Base-by-base conservation (phyloP, 148 eudicot genomes). In the Bassia scoparia region DNA sequence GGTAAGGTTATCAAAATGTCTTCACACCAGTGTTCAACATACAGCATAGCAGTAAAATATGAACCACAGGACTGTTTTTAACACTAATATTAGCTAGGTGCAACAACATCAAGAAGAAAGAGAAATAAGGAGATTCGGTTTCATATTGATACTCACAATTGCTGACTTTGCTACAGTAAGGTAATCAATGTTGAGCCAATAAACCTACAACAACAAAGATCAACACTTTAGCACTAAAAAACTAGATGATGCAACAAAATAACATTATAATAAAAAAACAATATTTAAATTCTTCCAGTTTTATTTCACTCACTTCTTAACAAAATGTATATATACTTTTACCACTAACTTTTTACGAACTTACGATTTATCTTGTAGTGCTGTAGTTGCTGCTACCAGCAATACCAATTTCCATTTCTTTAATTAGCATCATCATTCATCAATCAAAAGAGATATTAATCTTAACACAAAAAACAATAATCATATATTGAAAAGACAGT, bases 21-120 rank as follows among this genome's bases (percentile, higher is more conserved):
- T 73, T 92, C 90, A 84, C 97, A 96, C 99, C 99, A 96, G 79
- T 96, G 86, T 81, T 96, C 99, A 83, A 96, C 96, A 71, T 96
- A 96, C 71, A 96, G 83, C 78, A 96, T 85, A 70, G 99, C 91
- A 76, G 99, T 92, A 75, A 96, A 92, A 84, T 88, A 96, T 68
- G 99, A 90, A 35, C 96, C 98, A 76, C 90, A 91, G 37, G 73
- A 73, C 98, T 95, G 90, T 23, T 58, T 44, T 64, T 30, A 37
- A n/a, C 33, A 52, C 38, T 69, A 62, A 37, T 34, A 49, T 68
- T 62, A 63, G 70, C 55, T 62, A 37, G 50, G 5, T 62, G 30
- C 7, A 69, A 23, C 23, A 34, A 27, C 49, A 46, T 24, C 54
- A 64, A 33, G 23, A 23, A 30, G 35, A 24, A 64, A 3, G 61